Evolutionary conservation across 2,329 filamentous ascomycete genomes (phyloP).

Genomic region (Talaromyces sp.): DNA sequence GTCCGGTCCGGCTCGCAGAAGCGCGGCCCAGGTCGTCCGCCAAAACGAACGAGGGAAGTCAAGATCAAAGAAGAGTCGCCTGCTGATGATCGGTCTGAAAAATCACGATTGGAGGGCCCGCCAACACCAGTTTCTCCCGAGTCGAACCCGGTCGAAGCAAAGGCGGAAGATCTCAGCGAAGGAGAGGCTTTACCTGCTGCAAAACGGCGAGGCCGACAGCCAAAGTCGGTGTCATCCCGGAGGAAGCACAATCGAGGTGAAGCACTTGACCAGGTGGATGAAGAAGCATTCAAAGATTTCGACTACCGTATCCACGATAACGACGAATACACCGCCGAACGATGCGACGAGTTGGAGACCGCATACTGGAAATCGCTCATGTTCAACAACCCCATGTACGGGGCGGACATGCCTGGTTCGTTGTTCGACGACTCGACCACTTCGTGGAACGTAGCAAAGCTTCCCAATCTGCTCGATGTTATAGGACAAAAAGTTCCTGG

Average conservation of each 20-base stretch:
- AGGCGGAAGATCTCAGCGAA: constrained; percentile 55
- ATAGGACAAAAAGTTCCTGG: constrained; percentile 93
- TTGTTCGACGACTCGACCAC: constrained; percentile 84
- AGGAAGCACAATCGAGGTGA: constrained; percentile 83
- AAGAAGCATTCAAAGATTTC: constrained; percentile 85
- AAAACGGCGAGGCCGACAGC: constrained; percentile 56
- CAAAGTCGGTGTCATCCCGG: constrained; percentile 76
- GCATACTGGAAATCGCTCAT: constrained; percentile 97
- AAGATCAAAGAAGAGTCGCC: constrained; percentile 41
- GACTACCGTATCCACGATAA: constrained; percentile 82
- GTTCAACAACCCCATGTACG: constrained; percentile 91
- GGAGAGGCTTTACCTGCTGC: constrained; percentile 42
- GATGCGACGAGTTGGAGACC: constrained; percentile 90
- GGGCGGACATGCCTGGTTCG: constrained; percentile 93
- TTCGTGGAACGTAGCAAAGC: constrained; percentile 89
- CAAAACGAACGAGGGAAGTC: constrained; percentile 38
- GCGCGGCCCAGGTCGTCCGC: constrained; percentile 37
- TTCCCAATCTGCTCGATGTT: constrained; percentile 90
- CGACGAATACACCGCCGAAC: constrained; percentile 83
- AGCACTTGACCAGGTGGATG: constrained; percentile 75
- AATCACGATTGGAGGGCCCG: constrained; percentile 47
- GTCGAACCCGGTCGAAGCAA: constrained; percentile 53
- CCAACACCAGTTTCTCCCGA: constrained; percentile 56
- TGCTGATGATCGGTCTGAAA: constrained; percentile 38
- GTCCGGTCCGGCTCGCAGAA: constrained; percentile 49